Evolutionary conservation across 495 filamentous ascomycete species (phyloP), one percentile per base, ranked within the genome.

Genomic region (Talaromyces borbonicus): DNA sequence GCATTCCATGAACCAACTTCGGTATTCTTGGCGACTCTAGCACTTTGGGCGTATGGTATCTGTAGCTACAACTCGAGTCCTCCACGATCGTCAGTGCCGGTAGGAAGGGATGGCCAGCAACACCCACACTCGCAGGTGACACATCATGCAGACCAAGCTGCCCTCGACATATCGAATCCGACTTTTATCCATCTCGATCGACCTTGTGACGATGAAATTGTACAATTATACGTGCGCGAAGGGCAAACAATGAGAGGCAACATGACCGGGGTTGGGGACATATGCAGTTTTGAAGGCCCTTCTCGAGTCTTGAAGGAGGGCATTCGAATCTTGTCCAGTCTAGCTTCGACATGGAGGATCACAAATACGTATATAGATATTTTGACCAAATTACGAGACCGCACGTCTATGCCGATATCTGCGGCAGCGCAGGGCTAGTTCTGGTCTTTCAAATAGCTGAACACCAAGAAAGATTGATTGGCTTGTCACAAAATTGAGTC

Each of bases 151-250:
- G 18, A 19, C 11, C 15, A 46, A 20, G 51, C 45, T 15, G 39
- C 51, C 15, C 24, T 32, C 12, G 19, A 51, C 2, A 29, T n/a
- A n/a, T n/a, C 36, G 0, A 55, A 57, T 29, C 57, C 65, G 4
- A 62, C 52, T 14, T 65, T 67, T 14, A 68, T 78, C 33, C 67
- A 70, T 42, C 58, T 78, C 5, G 74, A 78, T 43, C 56, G 69
- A 14, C 73, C 74, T 1, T 70, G 66, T 38, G 71, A 77, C 51
- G 74, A 78, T 52, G 72, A 77, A 46, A 56, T 76, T 4, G 70
- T 74, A 8, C 73, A 75, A 43, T 53, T 69, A 6, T 78, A 74
- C 55, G 69, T 78, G 7, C 58, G 69, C 6, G 57, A 61, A 24
- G 73, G 73, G 8, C 59, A 62, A n/a, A 51, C 38, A 5, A 76